A percentile compares a stretch with the other conserved stretches of the same genome.
These are phyloP conservation scores for Mallotus repandus DNA, from an alignment of 441 rosid genomes.

Conservation along the genomic window DNA sequence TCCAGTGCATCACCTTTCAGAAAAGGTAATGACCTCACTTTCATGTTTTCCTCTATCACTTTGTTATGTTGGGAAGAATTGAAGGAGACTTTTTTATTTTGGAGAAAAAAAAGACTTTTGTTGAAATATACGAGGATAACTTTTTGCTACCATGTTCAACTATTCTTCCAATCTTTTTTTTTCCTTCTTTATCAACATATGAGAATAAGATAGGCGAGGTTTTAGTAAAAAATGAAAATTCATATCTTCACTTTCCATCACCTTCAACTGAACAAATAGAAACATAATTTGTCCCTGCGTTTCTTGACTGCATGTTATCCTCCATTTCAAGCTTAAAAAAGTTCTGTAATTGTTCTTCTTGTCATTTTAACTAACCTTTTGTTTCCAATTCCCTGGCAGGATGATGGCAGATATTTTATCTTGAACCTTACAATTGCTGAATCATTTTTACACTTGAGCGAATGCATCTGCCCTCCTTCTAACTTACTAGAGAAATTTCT, in stretches of 20 bases:
- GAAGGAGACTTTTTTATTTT: not conserved
- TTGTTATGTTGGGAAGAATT: not conserved
- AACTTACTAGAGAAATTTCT: slow-evolving; percentile 53
- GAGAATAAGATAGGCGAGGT: not conserved
- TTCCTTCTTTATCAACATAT: not conserved
- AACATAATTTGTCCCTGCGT: not conserved
- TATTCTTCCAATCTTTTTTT: not conserved
- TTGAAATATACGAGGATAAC: not conserved
- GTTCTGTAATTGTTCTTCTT: slow-evolving; percentile 11
- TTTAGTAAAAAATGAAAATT: not conserved
- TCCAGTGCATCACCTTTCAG: slow-evolving; percentile 49
- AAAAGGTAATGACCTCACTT: slow-evolving; percentile 48
- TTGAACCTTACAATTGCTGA: slow-evolving; percentile 66
- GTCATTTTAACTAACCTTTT: slow-evolving; percentile 13
- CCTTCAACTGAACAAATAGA: not conserved
- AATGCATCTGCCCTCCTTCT: slow-evolving; percentile 53
- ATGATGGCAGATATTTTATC: slow-evolving; percentile 57
- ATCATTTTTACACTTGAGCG: slow-evolving; percentile 61
- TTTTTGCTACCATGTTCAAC: not conserved
- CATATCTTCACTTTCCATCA: not conserved
- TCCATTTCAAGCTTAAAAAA: not conserved
- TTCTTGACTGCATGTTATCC: not conserved
- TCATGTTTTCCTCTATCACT: not conserved
- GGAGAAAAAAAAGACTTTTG: not conserved
- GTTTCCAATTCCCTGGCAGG: slow-evolving; percentile 45